Conservation (phyloP, 176 grass and related monocot genomes). For the Chloris gayana region DNA sequence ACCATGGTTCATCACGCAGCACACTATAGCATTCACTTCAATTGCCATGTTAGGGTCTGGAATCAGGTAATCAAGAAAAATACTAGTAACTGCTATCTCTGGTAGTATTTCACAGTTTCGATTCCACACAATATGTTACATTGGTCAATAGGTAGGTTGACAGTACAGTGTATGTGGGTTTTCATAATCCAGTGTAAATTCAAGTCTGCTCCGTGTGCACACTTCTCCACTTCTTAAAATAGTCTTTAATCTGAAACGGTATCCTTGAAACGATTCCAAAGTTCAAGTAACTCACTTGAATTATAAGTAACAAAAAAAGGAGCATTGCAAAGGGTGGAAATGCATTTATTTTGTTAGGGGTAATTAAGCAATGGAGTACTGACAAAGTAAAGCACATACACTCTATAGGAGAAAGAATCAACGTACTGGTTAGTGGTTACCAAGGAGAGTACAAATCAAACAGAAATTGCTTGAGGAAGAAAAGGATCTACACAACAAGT, state of each 20-base stretch:
- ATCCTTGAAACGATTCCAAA: constrained; percentile 13
- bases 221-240: not conserved
- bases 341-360: not conserved
- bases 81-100: not conserved
- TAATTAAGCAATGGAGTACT: not conserved
- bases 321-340: not conserved
- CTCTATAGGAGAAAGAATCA: constrained; percentile 5
- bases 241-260: not conserved
- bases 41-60: not conserved
- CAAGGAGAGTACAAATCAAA: constrained; percentile 11
- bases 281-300: not conserved
- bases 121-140: not conserved
- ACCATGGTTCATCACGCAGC: not conserved
- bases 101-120: not conserved
- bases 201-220: not conserved
- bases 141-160: not conserved
- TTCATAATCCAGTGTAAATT: not conserved
- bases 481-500: constrained; percentile 27
- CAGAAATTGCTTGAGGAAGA: constrained; percentile 15
- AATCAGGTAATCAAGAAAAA: constrained; percentile 14
- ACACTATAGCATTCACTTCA: not conserved
- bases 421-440: not conserved
- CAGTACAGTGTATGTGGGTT: not conserved
- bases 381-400: not conserved
- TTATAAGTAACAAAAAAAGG: not conserved